Conservation (phyloP, 2,329 filamentous ascomycete species). For the Didymosphaeria variabile region DNA sequence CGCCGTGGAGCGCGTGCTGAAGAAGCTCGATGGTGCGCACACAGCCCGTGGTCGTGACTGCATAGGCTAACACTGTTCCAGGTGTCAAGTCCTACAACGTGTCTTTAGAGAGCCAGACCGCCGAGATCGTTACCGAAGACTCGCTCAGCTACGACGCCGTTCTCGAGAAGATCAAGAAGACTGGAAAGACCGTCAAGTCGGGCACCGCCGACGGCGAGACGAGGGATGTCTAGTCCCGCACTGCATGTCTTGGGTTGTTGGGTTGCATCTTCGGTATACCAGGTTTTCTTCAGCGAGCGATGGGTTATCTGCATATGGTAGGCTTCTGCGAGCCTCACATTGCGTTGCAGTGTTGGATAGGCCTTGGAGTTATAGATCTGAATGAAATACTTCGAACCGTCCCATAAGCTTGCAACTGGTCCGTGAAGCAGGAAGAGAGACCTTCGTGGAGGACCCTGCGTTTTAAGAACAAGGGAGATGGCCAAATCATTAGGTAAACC, state of each 20-base stretch:
- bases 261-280: slow-evolving; percentile 22
- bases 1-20: slow-evolving; percentile 89
- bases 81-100: slow-evolving; percentile 89
- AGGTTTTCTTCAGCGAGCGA: slow-evolving; percentile 28
- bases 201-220: slow-evolving; percentile 72
- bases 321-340: not conserved
- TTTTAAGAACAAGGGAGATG: not conserved
- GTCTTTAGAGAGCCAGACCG: slow-evolving; percentile 85
- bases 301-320: slow-evolving; percentile 24
- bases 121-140: slow-evolving; percentile 75
- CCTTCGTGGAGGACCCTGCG: not conserved
- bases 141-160: slow-evolving; percentile 80
- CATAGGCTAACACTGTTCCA: slow-evolving; percentile 51
- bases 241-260: not conserved
- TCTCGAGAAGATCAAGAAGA: slow-evolving; percentile 90
- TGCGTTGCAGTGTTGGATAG: not conserved
- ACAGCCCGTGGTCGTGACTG: slow-evolving; percentile 11
- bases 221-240: slow-evolving; percentile 36
- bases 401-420: not conserved
- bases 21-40: slow-evolving; percentile 83
- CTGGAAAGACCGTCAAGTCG: slow-evolving; percentile 88
- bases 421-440: not conserved
- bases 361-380: slow-evolving; percentile 11
- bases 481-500: not conserved
- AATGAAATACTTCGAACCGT: not conserved